Conservation (phyloP, 2,329 filamentous ascomycete species). For the Curvularia spicifera region DNA sequence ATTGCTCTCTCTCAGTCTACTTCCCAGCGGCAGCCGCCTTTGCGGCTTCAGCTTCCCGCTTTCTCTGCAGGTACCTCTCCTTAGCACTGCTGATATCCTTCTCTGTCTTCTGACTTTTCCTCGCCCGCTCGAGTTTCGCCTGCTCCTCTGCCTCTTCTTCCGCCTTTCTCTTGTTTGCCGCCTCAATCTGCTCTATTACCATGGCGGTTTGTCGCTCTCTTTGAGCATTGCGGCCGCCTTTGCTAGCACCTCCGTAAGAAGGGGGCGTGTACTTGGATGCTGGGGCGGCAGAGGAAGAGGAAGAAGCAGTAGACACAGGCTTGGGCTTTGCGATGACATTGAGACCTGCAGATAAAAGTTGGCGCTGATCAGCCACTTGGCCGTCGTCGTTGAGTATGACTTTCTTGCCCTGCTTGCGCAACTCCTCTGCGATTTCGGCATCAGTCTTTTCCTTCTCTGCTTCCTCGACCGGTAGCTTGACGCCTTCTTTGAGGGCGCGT, state of each 20-base stretch:
- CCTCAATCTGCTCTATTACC: slow-evolving; percentile 78
- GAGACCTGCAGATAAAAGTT: slow-evolving; percentile 75
- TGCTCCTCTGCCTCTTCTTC: slow-evolving; percentile 73
- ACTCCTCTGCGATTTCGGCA: slow-evolving; percentile 69
- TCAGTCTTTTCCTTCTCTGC: slow-evolving; percentile 54
- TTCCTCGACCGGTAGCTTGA: slow-evolving; percentile 47
- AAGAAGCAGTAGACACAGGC: slow-evolving; percentile 40
- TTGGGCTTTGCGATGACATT: slow-evolving; percentile 73
- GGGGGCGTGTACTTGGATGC: slow-evolving; percentile 16
- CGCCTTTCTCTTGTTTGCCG: slow-evolving; percentile 72
- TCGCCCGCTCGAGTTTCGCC: slow-evolving; percentile 66
- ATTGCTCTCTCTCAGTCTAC: slow-evolving; percentile 5
- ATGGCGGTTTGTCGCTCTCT: slow-evolving; percentile 78
- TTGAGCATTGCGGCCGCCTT: slow-evolving; percentile 66
- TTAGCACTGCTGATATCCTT: slow-evolving; percentile 77
- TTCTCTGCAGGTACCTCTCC: slow-evolving; percentile 79
- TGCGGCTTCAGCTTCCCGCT: slow-evolving; percentile 74
- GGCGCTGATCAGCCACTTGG: slow-evolving; percentile 82
- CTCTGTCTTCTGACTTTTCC: slow-evolving; percentile 80
- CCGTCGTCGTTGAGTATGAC: slow-evolving; percentile 82
- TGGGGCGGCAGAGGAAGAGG: slow-evolving; percentile 27
- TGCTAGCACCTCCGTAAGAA: slow-evolving; percentile 20
- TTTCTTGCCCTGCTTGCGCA: slow-evolving; percentile 67
- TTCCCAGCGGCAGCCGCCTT: slow-evolving; percentile 60
- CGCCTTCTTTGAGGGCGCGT: slow-evolving; percentile 46